Percentiles rank a stretch among this genome's conserved stretches.
These are phyloP conservation scores for Penicillium palitans DNA, from an alignment of 2,329 filamentous ascomycete genomes.

Conservation along the genomic window DNA sequence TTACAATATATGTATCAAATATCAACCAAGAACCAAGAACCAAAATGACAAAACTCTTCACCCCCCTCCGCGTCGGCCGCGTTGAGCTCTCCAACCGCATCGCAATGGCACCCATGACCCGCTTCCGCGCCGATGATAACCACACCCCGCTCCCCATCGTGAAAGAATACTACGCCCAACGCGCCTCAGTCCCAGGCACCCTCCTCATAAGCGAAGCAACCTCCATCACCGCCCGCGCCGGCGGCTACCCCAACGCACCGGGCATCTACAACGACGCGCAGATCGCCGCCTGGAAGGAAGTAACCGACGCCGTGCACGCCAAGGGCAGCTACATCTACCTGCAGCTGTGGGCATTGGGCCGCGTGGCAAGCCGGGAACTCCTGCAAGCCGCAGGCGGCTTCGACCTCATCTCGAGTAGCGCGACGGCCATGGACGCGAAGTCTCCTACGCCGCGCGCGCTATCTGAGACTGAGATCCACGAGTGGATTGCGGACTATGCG, in stretches of 20 bases:
- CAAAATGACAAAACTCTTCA: constrained; percentile 33
- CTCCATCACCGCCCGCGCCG: constrained; percentile 50
- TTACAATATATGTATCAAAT: not conserved
- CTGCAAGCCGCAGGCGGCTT: constrained; percentile 17
- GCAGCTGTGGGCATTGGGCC: constrained; percentile 64
- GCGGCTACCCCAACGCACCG: constrained; percentile 55
- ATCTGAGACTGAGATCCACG: constrained; percentile 46
- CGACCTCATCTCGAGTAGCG: constrained; percentile 27
- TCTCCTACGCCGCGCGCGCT: constrained; percentile 34
- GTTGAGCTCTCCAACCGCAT: constrained; percentile 49
- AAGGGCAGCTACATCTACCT: constrained; percentile 62
- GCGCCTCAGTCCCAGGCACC: constrained; percentile 54
- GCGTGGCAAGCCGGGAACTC: constrained; percentile 49
- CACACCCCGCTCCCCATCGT: constrained; percentile 49
- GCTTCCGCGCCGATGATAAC: constrained; percentile 52
- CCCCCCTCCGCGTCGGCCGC: constrained; percentile 45
- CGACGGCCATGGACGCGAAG: constrained; percentile 20
- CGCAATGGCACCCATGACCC: constrained; percentile 60
- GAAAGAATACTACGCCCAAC: constrained; percentile 56
- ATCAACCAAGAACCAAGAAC: not conserved
- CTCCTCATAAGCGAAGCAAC: constrained; percentile 62
- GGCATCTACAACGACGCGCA: constrained; percentile 61
- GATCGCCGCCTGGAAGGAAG: constrained; percentile 59
- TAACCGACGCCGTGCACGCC: constrained; percentile 63
- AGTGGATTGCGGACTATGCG: constrained; percentile 45